Conservation (phyloP, 192 early-diverging fungal species). For the Gaertneriomyces semiglobifer region DNA sequence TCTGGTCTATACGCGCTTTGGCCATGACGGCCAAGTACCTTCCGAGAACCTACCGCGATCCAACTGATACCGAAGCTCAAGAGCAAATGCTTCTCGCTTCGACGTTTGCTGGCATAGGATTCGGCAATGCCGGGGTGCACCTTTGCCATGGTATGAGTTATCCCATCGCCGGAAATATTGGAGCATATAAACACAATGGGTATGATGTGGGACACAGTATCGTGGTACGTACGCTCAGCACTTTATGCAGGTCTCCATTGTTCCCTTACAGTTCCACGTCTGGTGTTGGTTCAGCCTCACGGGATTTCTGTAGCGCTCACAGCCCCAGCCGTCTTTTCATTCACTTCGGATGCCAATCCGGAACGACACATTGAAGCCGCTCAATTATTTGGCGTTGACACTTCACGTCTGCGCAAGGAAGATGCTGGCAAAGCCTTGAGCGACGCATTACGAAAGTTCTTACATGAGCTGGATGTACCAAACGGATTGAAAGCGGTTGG, state of each 20-base stretch:
- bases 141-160: slow-evolving; percentile 81
- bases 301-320: slow-evolving; percentile 87
- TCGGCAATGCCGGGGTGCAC: slow-evolving; percentile 87
- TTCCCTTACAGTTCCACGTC: no score
- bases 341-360: slow-evolving; percentile 72
- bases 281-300: slow-evolving; percentile 31
- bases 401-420: slow-evolving; percentile 18
- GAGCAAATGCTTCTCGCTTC: slow-evolving; percentile 85
- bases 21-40: slow-evolving; percentile 77
- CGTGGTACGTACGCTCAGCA: slow-evolving; percentile 46
- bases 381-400: slow-evolving; percentile 67
- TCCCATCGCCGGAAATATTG: slow-evolving; percentile 83
- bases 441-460: slow-evolving; percentile 74
- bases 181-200: slow-evolving; percentile 74
- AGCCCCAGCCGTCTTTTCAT: slow-evolving; percentile 87
- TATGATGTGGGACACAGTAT: slow-evolving; percentile 74
- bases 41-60: slow-evolving; percentile 66
- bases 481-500: slow-evolving; percentile 77
- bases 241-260: not conserved
- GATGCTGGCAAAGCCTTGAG: slow-evolving; percentile 67
- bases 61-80: slow-evolving; percentile 64
- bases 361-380: slow-evolving; percentile 86
- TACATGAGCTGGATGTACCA: slow-evolving; percentile 74
- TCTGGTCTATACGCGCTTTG: slow-evolving; percentile 80
- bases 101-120: slow-evolving; percentile 86